Conservation (phyloP, 1,139 yeast genomes). For the Saccharomycopsis hybrid region DNA sequence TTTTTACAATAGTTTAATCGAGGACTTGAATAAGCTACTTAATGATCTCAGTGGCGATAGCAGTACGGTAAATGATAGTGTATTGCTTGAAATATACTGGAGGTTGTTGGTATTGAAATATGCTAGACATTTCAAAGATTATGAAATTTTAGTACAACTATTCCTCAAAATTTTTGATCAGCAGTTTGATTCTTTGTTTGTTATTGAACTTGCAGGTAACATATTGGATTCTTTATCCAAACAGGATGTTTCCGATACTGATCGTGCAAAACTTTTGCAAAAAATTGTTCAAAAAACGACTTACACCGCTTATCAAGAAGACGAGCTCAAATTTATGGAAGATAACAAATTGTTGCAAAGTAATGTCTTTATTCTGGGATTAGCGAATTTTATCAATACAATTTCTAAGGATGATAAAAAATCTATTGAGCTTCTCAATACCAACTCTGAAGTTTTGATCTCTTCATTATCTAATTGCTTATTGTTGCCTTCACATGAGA, state of each 20-base stretch:
- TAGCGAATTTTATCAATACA: slow-evolving; percentile 13
- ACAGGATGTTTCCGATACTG: slow-evolving; percentile 21
- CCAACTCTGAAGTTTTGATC: neutral
- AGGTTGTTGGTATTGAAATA: slow-evolving; percentile 31
- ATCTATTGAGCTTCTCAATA: neutral
- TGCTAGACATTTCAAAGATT: slow-evolving; percentile 21
- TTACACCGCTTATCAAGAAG: slow-evolving; percentile 21
- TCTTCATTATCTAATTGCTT: slow-evolving; percentile 24
- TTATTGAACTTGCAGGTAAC: slow-evolving; percentile 26
- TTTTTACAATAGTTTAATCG: slow-evolving; percentile 25
- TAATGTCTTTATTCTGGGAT: slow-evolving; percentile 5
- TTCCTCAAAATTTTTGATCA: slow-evolving; percentile 18
- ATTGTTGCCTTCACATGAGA: slow-evolving; percentile 38
- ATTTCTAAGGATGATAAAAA: neutral
- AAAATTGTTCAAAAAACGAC: neutral
- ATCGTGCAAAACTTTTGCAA: neutral
- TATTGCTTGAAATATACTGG: slow-evolving; percentile 36
- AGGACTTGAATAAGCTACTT: slow-evolving; percentile 19
- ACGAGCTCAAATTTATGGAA: slow-evolving; percentile 10
- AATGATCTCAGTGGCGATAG: neutral
- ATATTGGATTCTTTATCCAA: slow-evolving; percentile 25
- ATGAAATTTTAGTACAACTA: slow-evolving; percentile 21
- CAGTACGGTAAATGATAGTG: slow-evolving; percentile 21
- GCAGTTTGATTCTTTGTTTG: slow-evolving; percentile 21
- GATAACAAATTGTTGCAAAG: slow-evolving; percentile 10